A percentile compares a stretch with the other conserved stretches of the same genome.
Evolutionary conservation across 768 basidiomycete species (phyloP).

Genomic region (Termitomyces sp.): DNA sequence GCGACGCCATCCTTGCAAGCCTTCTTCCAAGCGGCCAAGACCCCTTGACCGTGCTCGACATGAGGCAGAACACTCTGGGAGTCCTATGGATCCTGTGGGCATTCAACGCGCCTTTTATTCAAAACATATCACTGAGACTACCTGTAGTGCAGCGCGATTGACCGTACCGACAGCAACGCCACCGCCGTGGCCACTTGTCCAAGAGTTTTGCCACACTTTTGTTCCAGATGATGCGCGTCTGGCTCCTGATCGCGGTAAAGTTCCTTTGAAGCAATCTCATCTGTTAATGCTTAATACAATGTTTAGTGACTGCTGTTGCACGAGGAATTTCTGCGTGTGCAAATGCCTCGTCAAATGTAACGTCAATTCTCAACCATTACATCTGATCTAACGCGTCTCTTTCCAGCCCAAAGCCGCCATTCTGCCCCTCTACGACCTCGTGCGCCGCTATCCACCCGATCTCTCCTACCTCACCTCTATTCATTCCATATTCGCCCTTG

Average conservation of each 20-base stretch:
- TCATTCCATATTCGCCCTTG: conserved; percentile 63
- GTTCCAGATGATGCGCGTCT: conserved; percentile 55
- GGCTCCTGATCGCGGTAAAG: conserved; percentile 63
- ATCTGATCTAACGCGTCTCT: background rate
- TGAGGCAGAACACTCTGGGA: conserved; percentile 53
- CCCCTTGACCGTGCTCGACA: conserved; percentile 55
- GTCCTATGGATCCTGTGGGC: conserved; percentile 70
- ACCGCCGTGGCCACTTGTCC: conserved; percentile 37
- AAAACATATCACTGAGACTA: background rate
- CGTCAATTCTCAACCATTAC: too few relatives aligned
- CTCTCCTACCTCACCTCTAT: conserved; percentile 59
- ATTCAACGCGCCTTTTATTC: background rate
- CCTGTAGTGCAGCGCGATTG: conserved; percentile 54
- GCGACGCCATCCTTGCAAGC: conserved; percentile 52
- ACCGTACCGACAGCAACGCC: conserved; percentile 29
- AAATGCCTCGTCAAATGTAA: conserved; percentile 32
- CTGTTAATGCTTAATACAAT: background rate
- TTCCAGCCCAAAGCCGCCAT: conserved; percentile 40
- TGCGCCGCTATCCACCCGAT: conserved; percentile 56
- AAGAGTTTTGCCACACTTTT: conserved; percentile 59
- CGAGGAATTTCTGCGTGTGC: conserved; percentile 44
- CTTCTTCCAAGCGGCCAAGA: conserved; percentile 56
- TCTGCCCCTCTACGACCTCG: conserved; percentile 50
- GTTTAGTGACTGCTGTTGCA: conserved; percentile 59
- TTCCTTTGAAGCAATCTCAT: background rate